Evolutionary conservation across 352 stramenopile genomes (phyloP).

Genomic region (Sclerospora graminicola): DNA sequence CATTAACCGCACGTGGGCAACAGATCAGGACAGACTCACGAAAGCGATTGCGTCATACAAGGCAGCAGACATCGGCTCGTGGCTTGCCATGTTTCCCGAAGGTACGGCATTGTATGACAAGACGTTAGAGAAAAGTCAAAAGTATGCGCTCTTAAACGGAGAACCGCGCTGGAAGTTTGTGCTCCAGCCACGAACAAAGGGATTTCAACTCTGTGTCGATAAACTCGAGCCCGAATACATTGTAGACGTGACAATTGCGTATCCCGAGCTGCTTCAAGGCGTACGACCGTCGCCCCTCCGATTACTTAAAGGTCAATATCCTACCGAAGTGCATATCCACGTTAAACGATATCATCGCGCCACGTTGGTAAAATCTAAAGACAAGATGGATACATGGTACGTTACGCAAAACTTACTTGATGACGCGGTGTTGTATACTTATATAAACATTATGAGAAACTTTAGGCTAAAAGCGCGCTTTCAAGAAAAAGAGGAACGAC

Average conservation of each 20-base stretch:
- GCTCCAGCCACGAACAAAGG: slow-evolving; percentile 48
- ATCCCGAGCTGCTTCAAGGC: slow-evolving; percentile 58
- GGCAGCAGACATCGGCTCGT: slow-evolving; percentile 28
- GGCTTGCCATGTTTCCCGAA: slow-evolving; percentile 75
- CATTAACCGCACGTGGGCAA: slow-evolving; percentile 60
- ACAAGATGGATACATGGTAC: slow-evolving; percentile 42
- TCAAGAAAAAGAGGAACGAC: slow-evolving; percentile 58
- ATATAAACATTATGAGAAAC: slow-evolving; percentile 1
- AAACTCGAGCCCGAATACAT: slow-evolving; percentile 59
- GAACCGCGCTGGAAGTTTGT: slow-evolving; percentile 54
- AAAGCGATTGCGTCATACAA: slow-evolving; percentile 47
- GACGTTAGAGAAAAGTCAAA: slow-evolving; percentile 51
- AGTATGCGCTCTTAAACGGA: slow-evolving; percentile 36
- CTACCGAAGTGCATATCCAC: slow-evolving; percentile 65
- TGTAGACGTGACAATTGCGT: slow-evolving; percentile 67
- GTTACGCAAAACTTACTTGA: neutral
- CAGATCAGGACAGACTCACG: slow-evolving; percentile 41
- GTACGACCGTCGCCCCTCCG: slow-evolving; percentile 61
- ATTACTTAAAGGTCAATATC: slow-evolving; percentile 53
- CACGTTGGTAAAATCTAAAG: slow-evolving; percentile 31
- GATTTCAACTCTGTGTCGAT: slow-evolving; percentile 57
- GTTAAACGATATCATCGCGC: slow-evolving; percentile 41
- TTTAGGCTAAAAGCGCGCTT: slow-evolving; percentile 52
- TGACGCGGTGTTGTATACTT: neutral
- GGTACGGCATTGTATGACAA: slow-evolving; percentile 62